Evolutionary conservation across 805 yeast genomes (phyloP), one percentile per base, ranked within the genome.

Genomic region (Candida pseudoglaebosa): DNA sequence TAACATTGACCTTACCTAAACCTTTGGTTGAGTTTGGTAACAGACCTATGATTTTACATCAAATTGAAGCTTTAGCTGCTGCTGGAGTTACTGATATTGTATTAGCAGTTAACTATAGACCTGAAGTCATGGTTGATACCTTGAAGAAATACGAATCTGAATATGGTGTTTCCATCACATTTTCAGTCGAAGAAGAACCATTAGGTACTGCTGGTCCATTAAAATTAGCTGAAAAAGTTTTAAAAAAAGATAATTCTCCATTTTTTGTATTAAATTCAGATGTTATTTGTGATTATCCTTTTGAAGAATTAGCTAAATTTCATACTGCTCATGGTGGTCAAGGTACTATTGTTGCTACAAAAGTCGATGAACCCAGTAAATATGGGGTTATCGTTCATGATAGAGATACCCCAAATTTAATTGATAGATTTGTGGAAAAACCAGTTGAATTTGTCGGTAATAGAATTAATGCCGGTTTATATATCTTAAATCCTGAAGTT

Each of bases 61-160:
- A 93, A 75, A 89, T 93, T 62, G 97, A 93, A 74, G 96, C 99
- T 38, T 76, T 93, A 48, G 96, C 98, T 46, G 81, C 81, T 47
- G 99, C 99, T 53, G 99, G 99, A 62, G 97, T 93, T 65, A 93
- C 96, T 44, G 99, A 93, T 69, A 90, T 93, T 56, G 99, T 93
- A 32, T 73, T 93, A 55, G 99, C 99, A 46, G 99, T 93, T 54
- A 93, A 93, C 82, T 93, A 93, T 82, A 84, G 96, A 70, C 99
- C 99, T 45, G 99, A 93, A 75, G 95, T 89, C 51, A 93, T 93
- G 99, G 98, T 91, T 50, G 82, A 85, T 53, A 84, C 98, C 45
- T 78, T 93, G 61, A 77, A 93, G 71, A 80, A 90, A 71, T 93
- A 91, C 78, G 98, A 93, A 74, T 73, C 82, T 61, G 88, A 82